These are phyloP conservation scores for Aspergillus cristatus DNA, from an alignment of 495 filamentous ascomycete genomes.

Conservation along the genomic window DNA sequence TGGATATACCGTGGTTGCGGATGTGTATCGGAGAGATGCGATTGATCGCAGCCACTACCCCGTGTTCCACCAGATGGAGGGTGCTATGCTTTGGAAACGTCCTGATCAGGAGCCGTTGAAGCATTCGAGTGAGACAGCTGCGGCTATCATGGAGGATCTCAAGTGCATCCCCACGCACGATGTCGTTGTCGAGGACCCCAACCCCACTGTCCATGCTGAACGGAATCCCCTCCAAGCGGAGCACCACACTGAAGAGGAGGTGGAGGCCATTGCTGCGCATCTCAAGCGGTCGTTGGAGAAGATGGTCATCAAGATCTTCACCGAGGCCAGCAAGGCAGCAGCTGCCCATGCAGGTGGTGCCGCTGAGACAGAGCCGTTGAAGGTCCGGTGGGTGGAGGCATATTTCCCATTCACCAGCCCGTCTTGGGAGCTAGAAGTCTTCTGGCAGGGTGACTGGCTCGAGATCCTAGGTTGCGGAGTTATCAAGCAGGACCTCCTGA, in stretches of 20 bases:
- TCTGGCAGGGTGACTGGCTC: slow-evolving; percentile 90
- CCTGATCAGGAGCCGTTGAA: slow-evolving; percentile 49
- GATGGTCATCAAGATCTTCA: slow-evolving; percentile 84
- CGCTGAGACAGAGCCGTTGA: slow-evolving; percentile 54
- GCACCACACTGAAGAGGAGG: slow-evolving; percentile 65
- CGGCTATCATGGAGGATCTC: slow-evolving; percentile 52
- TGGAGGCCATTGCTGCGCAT: slow-evolving; percentile 74
- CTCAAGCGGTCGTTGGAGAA: slow-evolving; percentile 83
- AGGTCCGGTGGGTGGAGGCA: slow-evolving; percentile 88
- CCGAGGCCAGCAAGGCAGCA: slow-evolving; percentile 60
- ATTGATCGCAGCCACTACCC: slow-evolving; percentile 93
- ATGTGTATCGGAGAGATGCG: slow-evolving; percentile 92
- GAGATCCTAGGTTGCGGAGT: slow-evolving; percentile 94
- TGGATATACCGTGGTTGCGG: slow-evolving; percentile 86
- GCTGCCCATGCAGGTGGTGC: slow-evolving; percentile 20
- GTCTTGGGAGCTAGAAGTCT: slow-evolving; percentile 92
- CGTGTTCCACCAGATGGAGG: slow-evolving; percentile 98
- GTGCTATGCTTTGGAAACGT: slow-evolving; percentile 83
- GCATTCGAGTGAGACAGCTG: slow-evolving; percentile 24
- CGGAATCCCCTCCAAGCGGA: slow-evolving; percentile 73
- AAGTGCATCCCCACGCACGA: slow-evolving; percentile 56
- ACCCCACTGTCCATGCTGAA: slow-evolving; percentile 67
- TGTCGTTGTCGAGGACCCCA: slow-evolving; percentile 73
- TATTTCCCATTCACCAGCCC: slow-evolving; percentile 95
- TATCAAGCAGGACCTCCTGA: slow-evolving; percentile 67